Evolutionary conservation across 225 moss, liverwort and hornwort species (phyloP), one percentile per base, ranked within the genome.

Genomic region (Anthoceros angustus): DNA sequence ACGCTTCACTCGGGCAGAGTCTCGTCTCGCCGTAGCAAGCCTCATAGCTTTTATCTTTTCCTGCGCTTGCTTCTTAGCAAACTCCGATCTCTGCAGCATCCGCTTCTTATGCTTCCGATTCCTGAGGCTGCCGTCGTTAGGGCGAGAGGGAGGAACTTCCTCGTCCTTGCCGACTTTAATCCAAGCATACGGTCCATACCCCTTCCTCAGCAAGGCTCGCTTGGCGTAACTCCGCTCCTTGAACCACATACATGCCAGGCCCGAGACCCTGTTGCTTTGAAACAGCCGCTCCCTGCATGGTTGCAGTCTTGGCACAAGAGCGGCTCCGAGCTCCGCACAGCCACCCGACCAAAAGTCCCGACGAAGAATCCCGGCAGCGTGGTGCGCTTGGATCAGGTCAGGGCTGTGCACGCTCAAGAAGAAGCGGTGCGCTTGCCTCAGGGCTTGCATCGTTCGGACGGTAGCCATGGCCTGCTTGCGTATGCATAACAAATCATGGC

Each of bases 91-190:
- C 71, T 89, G 86, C 20, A 89, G 86, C 92, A 89, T 87, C 15
- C 92, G 87, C 70, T 92, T 98, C 72, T 87, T 89, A 25, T 86
- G 92, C 65, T 98, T 98, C 49, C 92, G 84, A 23, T 92, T 89
- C 74, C 68, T 92, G 20, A 89, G 84, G 64, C 92, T 98, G 64
- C 98, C 91, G 64, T 76, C 63, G 26, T 92, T 92, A 10, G 89
- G 91, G 39, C 85, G 74, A 12, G 82, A 98, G 18, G 92, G 83
- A 2, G 89, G 87, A 60, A 87, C 73, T 26, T 87, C 86, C 69
- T 77, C 82, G 49, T 86, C 91, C 50, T 79, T 80, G 42, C 86
- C 86, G 66, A 88, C 69, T 73, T 91, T 86, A 40, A 91, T 66
- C 73, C 78, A 84, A 11, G 71, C 91, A 63, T 91, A 76, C 10